These are phyloP conservation scores for Arctium lappa DNA, from an alignment of 129 eudicot species.

Conservation along the genomic window DNA sequence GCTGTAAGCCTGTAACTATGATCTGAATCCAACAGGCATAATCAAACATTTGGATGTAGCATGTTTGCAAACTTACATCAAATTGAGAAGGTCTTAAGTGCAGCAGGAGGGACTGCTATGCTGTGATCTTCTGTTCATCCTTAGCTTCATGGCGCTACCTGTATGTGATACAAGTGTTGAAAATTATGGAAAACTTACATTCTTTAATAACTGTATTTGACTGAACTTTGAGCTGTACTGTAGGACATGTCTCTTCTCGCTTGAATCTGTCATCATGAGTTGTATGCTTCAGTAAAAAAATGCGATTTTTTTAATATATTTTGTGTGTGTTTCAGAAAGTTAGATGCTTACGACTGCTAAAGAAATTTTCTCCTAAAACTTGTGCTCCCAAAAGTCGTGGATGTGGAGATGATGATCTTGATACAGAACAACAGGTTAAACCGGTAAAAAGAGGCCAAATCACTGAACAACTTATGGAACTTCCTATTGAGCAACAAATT, in stretches of 20 bases:
- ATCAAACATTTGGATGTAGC: background rate
- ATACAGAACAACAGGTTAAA: slow-evolving; percentile 43
- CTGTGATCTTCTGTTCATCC: background rate
- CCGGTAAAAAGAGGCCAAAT: slow-evolving; percentile 57
- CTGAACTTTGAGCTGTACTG: background rate
- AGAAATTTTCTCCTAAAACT: slow-evolving; percentile 62
- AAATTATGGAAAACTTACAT: background rate
- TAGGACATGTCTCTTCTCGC: background rate
- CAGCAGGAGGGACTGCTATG: background rate
- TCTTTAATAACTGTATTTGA: background rate
- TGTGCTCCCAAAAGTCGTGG: slow-evolving; percentile 55
- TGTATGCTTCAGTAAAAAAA: background rate
- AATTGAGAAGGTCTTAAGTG: background rate
- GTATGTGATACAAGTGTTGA: background rate
- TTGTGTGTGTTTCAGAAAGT: slow-evolving; percentile 48
- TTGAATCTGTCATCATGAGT: background rate
- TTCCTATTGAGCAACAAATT: slow-evolving; percentile 86
- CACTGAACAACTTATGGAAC: slow-evolving; percentile 81
- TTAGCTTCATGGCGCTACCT: background rate
- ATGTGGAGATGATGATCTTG: slow-evolving; percentile 45
- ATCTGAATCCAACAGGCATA: background rate
- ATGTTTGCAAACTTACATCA: background rate
- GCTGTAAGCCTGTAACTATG: background rate
- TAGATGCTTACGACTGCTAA: slow-evolving; percentile 68
- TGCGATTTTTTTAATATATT: background rate